Evolutionary conservation across 495 filamentous ascomycete species (phyloP).

Genomic region (Neurospora terricola): DNA sequence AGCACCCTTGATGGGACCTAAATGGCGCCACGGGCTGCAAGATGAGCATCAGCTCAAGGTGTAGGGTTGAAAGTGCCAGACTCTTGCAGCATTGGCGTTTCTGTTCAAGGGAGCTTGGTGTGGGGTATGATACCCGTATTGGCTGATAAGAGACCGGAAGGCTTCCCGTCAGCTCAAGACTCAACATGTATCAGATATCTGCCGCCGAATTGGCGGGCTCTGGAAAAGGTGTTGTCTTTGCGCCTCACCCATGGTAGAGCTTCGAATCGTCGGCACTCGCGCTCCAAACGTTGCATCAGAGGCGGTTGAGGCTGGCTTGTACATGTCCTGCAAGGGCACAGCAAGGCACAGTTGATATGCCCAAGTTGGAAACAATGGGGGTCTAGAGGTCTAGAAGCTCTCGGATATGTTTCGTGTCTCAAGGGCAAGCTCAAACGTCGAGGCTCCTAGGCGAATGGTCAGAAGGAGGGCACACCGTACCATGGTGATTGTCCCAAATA

Average conservation of each 20-base stretch:
- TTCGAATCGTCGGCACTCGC: not conserved
- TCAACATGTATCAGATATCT: not conserved
- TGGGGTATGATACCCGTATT: conserved; percentile 4
- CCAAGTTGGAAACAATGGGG: not conserved
- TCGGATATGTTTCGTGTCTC: not conserved
- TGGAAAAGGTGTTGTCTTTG: not conserved
- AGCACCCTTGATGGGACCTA: not conserved
- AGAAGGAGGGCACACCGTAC: not conserved
- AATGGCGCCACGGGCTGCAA: conserved; percentile 1
- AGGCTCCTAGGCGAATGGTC: not conserved
- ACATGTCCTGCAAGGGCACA: not conserved
- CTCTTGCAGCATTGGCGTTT: not conserved
- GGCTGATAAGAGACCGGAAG: not conserved
- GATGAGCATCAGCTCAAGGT: not conserved
- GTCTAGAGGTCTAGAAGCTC: not conserved
- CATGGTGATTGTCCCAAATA: not conserved
- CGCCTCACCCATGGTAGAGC: not conserved
- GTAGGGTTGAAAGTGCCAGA: not conserved
- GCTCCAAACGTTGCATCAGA: not conserved
- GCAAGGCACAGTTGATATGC: not conserved
- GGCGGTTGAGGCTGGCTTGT: not conserved
- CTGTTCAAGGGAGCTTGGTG: not conserved
- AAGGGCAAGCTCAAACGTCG: not conserved
- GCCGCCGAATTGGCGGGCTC: not conserved
- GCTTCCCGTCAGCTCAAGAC: not conserved